Evolutionary conservation across 2,329 filamentous ascomycete species (phyloP).

Genomic region (Pestalotiopsis sp.): DNA sequence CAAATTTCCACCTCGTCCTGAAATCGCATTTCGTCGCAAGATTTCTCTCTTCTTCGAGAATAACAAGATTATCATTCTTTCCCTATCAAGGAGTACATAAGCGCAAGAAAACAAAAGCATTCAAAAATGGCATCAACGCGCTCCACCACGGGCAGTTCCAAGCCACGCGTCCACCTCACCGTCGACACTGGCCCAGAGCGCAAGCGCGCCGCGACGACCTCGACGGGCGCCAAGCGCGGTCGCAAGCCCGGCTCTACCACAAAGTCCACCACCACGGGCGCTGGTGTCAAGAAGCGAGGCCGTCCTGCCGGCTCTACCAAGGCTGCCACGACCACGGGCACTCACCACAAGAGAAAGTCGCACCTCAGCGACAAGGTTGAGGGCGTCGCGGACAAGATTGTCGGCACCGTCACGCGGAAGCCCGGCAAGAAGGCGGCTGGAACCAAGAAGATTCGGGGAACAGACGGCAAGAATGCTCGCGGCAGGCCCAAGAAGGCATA

Average conservation of each 20-base stretch:
- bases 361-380: conserved; percentile 29
- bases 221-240: conserved; percentile 30
- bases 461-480: conserved; percentile 27
- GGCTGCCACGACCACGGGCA: conserved; percentile 12
- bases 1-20: no score
- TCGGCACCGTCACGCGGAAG: conserved; percentile 25
- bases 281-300: conserved; percentile 21
- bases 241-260: conserved; percentile 19
- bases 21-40: neutral
- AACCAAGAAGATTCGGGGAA: conserved; percentile 30
- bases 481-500: conserved; percentile 10
- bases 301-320: conserved; percentile 7
- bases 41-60: neutral
- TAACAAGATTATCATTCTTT: no score
- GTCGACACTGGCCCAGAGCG: conserved; percentile 30
- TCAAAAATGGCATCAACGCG: conserved; percentile 27
- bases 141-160: conserved; percentile 28
- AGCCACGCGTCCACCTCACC: conserved; percentile 26
- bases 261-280: conserved; percentile 18
- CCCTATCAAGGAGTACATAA: neutral
- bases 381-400: conserved; percentile 28
- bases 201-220: conserved; percentile 24
- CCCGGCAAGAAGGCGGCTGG: conserved; percentile 32
- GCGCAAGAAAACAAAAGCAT: neutral
- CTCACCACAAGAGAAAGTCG: conserved; percentile 32